These are phyloP conservation scores for Leccinellum rugosiceps DNA, from an alignment of 768 basidiomycete species.

Conservation along the genomic window DNA sequence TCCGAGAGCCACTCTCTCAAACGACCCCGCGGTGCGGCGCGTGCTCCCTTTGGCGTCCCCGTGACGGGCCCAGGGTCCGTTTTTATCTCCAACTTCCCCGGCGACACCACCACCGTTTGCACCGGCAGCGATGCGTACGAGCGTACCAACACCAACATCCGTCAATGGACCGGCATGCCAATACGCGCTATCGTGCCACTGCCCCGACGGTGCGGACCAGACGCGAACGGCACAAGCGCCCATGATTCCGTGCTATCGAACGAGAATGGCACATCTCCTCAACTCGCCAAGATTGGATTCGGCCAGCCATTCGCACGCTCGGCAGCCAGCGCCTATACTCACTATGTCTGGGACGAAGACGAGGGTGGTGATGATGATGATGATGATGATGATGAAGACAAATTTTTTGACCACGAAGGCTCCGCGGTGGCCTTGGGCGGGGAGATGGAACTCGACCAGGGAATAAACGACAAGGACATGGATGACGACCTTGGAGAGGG, in stretches of 20 bases:
- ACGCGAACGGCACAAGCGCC: background rate
- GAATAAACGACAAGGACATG: background rate
- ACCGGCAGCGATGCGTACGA: background rate
- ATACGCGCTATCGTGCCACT: conserved; percentile 24
- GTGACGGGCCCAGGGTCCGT: background rate
- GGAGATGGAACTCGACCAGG: background rate
- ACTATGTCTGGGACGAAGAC: background rate
- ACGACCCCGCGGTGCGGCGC: background rate
- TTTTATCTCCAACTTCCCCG: background rate
- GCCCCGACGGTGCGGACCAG: conserved; percentile 3
- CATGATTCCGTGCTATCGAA: background rate
- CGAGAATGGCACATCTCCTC: background rate
- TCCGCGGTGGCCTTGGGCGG: background rate
- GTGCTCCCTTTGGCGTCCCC: background rate
- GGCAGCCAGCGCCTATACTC: background rate
- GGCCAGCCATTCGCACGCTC: background rate
- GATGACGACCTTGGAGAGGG: background rate
- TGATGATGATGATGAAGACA: background rate
- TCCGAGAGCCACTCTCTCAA: background rate
- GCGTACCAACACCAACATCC: too few species aligned
- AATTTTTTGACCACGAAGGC: background rate
- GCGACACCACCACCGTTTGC: background rate
- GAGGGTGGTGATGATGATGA: background rate
- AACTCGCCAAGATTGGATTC: background rate
- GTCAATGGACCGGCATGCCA: conserved; percentile 19